Evolutionary conservation across 441 rosid species (phyloP), one percentile per base, ranked within the genome.

Genomic region (Adansonia grandidieri): DNA sequence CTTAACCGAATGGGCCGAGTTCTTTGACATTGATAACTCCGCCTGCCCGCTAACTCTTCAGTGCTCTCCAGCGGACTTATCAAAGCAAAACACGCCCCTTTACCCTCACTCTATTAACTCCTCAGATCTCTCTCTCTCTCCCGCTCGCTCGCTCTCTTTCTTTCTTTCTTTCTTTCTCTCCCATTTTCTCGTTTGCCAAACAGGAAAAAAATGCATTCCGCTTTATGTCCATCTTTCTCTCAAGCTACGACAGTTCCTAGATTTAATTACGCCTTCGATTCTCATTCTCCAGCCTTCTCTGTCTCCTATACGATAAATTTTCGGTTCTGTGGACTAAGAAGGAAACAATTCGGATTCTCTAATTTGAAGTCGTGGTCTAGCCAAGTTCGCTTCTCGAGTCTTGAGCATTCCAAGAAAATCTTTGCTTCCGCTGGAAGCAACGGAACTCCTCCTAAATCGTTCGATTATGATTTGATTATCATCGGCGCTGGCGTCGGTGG

Each of bases 401-500:
- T 74, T 11, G 62, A 81, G 37, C 78, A 79, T 54, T 51, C 81
- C 4, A 73, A 22, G 9, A 77, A 71, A 77, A 81, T 86, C 10
- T 82, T 64, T 1, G 91, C 97, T 74, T 78, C 91, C 2, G 73
- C 78, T 2, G 74, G 80, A 0, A 85, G 71, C 60, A 92, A 94
- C 76, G 97, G 94, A 32, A 87, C 87, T 75, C 81, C 92, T 3
- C 85, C 90, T 0, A 89, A 86, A 85, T 83, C 92, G 48, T 96
- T 94, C 72, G 97, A 96, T 81, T 96, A 96, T 77, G 99, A 93
- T 86, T 84, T 96, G 86, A 79, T 93, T 82, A 93, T 96, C 77
- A 91, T 94, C 14, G 99, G 99, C 37, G 99, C 99, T 51, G 99
- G 99, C 64, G 99, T 96, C n/a, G 98, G 99, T 15, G 99, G 99